Conservation (phyloP, 148 eudicot genomes). For the Polygonum aviculare region DNA sequence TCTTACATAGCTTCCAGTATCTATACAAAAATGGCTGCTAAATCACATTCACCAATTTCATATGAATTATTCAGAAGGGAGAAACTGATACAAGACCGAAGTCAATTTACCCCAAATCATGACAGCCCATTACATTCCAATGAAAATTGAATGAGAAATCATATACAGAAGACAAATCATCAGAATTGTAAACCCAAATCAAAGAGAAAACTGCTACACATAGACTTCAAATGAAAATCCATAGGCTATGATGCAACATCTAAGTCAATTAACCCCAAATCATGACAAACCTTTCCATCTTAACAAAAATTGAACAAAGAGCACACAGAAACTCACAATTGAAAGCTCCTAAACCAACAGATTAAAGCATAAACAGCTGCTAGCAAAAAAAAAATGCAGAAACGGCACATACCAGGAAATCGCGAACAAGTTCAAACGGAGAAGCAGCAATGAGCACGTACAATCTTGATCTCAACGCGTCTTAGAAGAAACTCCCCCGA, state of each 20-base stretch:
- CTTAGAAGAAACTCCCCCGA: neutral
- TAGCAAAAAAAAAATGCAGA: neutral
- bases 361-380: constrained; percentile 22
- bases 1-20: neutral
- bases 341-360: neutral
- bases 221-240: neutral
- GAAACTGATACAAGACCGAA: neutral
- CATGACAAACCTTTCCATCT: neutral
- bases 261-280: constrained; percentile 4
- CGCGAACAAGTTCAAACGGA: neutral
- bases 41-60: neutral
- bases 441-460: neutral
- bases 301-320: neutral
- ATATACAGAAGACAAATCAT: neutral
- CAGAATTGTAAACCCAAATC: neutral
- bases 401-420: neutral
- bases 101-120: neutral
- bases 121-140: neutral
- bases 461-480: neutral
- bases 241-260: neutral
- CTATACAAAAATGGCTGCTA: neutral
- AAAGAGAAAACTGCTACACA: neutral
- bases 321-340: neutral
- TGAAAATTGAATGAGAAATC: neutral
- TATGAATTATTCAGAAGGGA: neutral